Percentiles rank a stretch among this genome's conserved stretches.
These are phyloP conservation scores for Penicillium sp. DNA, from an alignment of 2,329 filamentous ascomycete species.

Conservation along the genomic window DNA sequence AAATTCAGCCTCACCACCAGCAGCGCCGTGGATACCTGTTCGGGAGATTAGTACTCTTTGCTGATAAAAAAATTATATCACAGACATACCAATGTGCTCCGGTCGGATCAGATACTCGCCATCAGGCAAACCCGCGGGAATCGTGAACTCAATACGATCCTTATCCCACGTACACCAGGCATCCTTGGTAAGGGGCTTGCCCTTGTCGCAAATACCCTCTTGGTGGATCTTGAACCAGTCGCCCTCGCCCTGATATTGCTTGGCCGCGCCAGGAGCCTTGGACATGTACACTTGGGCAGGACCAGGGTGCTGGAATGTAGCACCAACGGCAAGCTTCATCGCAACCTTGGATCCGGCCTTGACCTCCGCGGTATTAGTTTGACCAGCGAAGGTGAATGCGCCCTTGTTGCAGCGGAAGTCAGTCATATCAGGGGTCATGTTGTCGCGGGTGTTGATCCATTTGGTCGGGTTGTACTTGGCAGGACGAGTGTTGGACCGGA, in stretches of 20 bases:
- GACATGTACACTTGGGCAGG: slow-evolving; percentile 24
- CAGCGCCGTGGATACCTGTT: neutral
- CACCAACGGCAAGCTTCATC: slow-evolving; percentile 20
- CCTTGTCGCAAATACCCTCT: slow-evolving; percentile 7
- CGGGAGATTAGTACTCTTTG: neutral
- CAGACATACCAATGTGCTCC: slow-evolving; percentile 51
- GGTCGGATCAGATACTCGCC: slow-evolving; percentile 51
- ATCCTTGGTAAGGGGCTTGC: slow-evolving; percentile 3
- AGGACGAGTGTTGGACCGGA: slow-evolving; percentile 9
- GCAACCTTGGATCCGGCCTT: slow-evolving; percentile 16
- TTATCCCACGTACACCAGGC: slow-evolving; percentile 9
- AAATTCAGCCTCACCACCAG: neutral
- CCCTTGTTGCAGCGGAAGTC: slow-evolving; percentile 3
- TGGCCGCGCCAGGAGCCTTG: slow-evolving; percentile 15
- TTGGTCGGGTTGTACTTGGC: slow-evolving; percentile 14
- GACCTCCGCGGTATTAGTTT: slow-evolving; percentile 12
- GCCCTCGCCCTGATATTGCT: slow-evolving; percentile 14
- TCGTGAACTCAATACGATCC: slow-evolving; percentile 28
- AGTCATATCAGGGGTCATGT: neutral
- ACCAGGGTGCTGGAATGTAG: slow-evolving; percentile 22
- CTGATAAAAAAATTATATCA: neutral
- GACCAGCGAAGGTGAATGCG: neutral
- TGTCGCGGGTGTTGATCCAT: slow-evolving; percentile 4
- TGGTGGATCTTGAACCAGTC: slow-evolving; percentile 23
- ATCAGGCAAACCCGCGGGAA: slow-evolving; percentile 44